phyloP scores from a whole-genome alignment of 305 asterid genomes.

The Andrographis paniculata region DNA sequence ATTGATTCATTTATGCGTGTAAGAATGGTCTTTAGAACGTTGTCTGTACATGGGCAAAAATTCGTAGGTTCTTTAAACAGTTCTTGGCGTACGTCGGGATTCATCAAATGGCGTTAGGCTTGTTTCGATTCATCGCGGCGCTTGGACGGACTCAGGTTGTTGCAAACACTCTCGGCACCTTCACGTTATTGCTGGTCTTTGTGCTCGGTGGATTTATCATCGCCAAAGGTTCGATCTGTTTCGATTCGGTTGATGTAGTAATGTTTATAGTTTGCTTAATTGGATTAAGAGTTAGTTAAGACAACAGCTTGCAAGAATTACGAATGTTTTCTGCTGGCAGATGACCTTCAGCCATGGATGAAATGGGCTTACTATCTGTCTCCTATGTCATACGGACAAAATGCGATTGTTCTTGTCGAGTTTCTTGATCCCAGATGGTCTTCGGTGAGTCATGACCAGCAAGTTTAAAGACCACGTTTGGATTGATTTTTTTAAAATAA shows the following conservation, averaged over 20 bases:
- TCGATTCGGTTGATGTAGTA: no score
- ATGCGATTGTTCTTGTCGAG: conserved; percentile 37
- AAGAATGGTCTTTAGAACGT: neutral
- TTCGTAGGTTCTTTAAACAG: conserved; percentile 36
- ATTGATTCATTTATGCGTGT: no score
- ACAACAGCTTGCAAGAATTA: no score
- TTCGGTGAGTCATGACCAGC: conserved; percentile 27
- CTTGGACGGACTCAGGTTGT: conserved; percentile 44
- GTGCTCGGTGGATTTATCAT: conserved; percentile 43
- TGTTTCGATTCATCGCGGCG: conserved; percentile 40
- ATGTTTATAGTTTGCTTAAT: no score
- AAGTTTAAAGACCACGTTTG: no score
- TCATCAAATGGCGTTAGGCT: conserved; percentile 44
- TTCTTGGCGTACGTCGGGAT: conserved; percentile 36
- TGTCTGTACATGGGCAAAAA: neutral
- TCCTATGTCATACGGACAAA: conserved; percentile 40
- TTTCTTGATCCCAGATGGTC: conserved; percentile 51
- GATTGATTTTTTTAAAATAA: no score
- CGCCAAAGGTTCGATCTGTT: conserved; percentile 29
- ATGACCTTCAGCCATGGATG: conserved; percentile 62
- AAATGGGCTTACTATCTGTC: conserved; percentile 48
- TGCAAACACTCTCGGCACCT: conserved; percentile 38
- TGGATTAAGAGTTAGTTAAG: no score
- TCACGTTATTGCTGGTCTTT: conserved; percentile 32
- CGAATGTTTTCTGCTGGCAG: conserved; percentile 25